Percentiles rank a stretch among this genome's conserved stretches.
These are phyloP conservation scores for Eutrema japonicum DNA, from an alignment of 345 rosid genomes.

Conservation along the genomic window DNA sequence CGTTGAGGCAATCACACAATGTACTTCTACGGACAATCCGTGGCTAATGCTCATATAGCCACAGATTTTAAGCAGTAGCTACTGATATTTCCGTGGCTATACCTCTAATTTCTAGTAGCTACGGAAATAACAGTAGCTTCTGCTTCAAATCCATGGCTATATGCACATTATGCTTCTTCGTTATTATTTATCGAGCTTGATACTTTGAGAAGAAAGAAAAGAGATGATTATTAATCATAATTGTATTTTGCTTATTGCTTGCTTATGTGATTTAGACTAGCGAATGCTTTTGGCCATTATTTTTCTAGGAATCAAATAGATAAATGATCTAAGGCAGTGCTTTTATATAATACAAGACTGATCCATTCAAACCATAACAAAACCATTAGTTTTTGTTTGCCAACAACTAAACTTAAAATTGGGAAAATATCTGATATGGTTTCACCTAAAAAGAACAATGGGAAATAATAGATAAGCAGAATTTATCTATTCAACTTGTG, in stretches of 20 bases:
- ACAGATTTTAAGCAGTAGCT: no score
- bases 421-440: conserved; percentile 20
- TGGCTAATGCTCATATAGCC: no score
- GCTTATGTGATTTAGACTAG: not conserved
- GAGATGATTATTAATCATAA: not conserved
- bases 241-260: not conserved
- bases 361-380: conserved; percentile 29
- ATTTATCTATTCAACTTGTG: no score
- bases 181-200: not conserved
- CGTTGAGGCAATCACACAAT: no score
- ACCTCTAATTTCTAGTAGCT: no score
- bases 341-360: conserved; percentile 29
- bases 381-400: conserved; percentile 30
- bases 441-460: conserved; percentile 19
- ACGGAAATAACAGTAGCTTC: no score
- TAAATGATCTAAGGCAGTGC: not conserved
- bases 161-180: not conserved
- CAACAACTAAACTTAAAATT: conserved; percentile 21
- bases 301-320: not conserved
- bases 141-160: no score
- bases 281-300: not conserved
- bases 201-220: not conserved
- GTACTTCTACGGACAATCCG: no score
- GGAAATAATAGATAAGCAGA: not conserved
- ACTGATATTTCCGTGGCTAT: no score